phyloP scores from a whole-genome alignment of 805 yeast species.

The Cyberlindnera subsufficiens region DNA sequence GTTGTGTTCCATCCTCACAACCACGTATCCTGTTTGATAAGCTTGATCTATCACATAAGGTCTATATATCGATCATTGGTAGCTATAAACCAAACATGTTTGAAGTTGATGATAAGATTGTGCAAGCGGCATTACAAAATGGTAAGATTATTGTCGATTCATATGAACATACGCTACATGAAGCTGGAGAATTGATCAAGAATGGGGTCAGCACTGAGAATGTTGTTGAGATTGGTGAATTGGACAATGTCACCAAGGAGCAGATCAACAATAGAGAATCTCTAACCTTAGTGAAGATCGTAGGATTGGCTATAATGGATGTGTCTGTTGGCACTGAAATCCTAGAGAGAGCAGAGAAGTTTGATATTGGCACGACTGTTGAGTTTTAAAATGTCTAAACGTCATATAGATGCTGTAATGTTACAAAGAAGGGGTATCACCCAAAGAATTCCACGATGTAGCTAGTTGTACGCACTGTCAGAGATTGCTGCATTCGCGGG shows the following conservation, averaged over 20 bases:
- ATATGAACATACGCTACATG: constrained; percentile 44
- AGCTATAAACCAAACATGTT: constrained; percentile 64
- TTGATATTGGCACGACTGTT: constrained; percentile 26
- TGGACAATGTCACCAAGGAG: constrained; percentile 18
- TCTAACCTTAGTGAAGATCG: constrained; percentile 46
- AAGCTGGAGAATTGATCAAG: constrained; percentile 62
- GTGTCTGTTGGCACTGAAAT: constrained; percentile 43
- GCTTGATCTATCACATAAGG: constrained; percentile 23
- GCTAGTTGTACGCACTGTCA: too few species aligned
- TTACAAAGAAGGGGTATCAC: too few species aligned
- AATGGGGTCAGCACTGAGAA: constrained; percentile 31
- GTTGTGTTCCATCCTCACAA: constrained; percentile 53
- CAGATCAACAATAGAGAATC: constrained; percentile 17
- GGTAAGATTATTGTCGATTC: constrained; percentile 56
- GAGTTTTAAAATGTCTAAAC: constrained; percentile 4
- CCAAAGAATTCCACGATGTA: too few species aligned
- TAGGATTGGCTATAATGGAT: constrained; percentile 64
- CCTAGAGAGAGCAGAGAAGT: constrained; percentile 24
- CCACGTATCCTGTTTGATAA: constrained; percentile 36
- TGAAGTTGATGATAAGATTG: constrained; percentile 46
- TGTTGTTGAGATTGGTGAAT: constrained; percentile 42
- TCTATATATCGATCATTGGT: constrained; percentile 56
- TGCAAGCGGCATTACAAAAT: constrained; percentile 28
- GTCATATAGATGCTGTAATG: too few species aligned
- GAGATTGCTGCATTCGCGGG: too few species aligned